Evolutionary conservation across 768 basidiomycete species (phyloP).

Genomic region (Lanmaoa pseudosensibilis): DNA sequence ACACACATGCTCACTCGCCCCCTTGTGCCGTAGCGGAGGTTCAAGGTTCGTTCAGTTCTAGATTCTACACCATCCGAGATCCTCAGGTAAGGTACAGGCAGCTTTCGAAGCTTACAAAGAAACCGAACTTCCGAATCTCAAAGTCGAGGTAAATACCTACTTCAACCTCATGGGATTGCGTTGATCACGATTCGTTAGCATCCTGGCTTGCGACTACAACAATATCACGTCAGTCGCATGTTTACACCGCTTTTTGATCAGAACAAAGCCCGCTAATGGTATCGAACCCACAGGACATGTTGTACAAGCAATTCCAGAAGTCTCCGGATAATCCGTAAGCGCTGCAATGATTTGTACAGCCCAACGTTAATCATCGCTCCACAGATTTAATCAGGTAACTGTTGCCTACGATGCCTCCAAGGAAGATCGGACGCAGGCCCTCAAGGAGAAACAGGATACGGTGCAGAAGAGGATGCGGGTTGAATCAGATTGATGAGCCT

Average conservation of each 20-base stretch:
- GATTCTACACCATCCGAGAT: background rate
- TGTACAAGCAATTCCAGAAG: conserved; percentile 96
- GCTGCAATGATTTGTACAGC: conserved; percentile 2
- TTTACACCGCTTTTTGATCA: background rate
- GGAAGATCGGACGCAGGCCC: conserved; percentile 77
- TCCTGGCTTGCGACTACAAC: conserved; percentile 86
- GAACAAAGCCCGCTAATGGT: conserved; percentile 2
- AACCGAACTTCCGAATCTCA: conserved; percentile 76
- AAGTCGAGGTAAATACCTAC: conserved; percentile 60
- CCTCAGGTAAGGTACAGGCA: conserved; percentile 44
- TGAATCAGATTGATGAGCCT: conserved; percentile 10
- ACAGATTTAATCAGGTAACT: conserved; percentile 80
- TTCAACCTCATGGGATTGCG: background rate
- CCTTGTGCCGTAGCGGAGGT: conserved; percentile 61
- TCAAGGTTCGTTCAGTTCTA: conserved; percentile 57
- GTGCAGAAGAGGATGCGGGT: conserved; percentile 66
- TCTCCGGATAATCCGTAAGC: conserved; percentile 91
- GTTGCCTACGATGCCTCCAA: conserved; percentile 84
- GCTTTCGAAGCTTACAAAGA: conserved; percentile 93
- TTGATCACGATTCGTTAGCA: conserved; percentile 47
- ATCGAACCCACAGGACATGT: conserved; percentile 56
- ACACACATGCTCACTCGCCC: conserved; percentile 12
- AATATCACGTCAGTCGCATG: conserved; percentile 66
- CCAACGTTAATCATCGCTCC: background rate
- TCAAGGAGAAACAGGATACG: conserved; percentile 65